These are phyloP conservation scores for Calonectria hongkongensis DNA, from an alignment of 2,329 filamentous ascomycete species.

Conservation along the genomic window DNA sequence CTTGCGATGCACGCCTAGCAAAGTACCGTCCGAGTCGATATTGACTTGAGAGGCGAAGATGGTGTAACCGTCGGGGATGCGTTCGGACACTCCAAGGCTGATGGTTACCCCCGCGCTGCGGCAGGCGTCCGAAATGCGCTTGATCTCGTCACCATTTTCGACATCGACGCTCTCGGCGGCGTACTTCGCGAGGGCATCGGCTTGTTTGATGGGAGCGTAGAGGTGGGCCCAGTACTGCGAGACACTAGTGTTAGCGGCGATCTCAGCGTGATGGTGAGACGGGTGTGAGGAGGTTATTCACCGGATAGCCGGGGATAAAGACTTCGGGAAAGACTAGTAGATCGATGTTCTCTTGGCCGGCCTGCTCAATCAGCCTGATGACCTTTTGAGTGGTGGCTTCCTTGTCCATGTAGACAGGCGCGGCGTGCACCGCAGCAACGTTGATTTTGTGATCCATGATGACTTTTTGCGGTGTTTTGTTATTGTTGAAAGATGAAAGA, in stretches of 20 bases:
- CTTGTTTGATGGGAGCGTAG: constrained; percentile 11
- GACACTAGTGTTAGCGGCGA: not conserved
- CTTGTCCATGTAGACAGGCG: constrained; percentile 19
- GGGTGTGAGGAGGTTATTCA: not conserved
- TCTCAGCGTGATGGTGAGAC: not conserved
- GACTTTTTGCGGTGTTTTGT: not conserved
- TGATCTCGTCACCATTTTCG: constrained; percentile 18
- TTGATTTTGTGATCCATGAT: constrained; percentile 16
- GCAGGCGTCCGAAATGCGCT: constrained; percentile 2
- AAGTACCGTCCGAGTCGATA: constrained; percentile 6
- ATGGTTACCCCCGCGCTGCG: constrained; percentile 12
- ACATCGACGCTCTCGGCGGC: constrained; percentile 1
- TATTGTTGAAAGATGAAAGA: not conserved
- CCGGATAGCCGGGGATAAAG: constrained; percentile 13
- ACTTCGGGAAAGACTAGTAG: constrained; percentile 4
- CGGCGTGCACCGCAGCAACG: constrained; percentile 19
- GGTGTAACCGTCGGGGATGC: constrained; percentile 6
- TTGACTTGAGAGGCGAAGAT: constrained; percentile 19
- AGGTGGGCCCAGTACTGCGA: constrained; percentile 1
- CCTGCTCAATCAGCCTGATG: constrained; percentile 21
- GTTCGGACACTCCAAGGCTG: constrained; percentile 12
- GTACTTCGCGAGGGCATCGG: constrained; percentile 12
- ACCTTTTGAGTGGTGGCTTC: constrained; percentile 14
- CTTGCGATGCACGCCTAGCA: constrained; percentile 15
- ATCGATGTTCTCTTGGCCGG: not conserved